Conservation (phyloP, 1,284 basidiomycete genomes). For the Tylopilus sp. region DNA sequence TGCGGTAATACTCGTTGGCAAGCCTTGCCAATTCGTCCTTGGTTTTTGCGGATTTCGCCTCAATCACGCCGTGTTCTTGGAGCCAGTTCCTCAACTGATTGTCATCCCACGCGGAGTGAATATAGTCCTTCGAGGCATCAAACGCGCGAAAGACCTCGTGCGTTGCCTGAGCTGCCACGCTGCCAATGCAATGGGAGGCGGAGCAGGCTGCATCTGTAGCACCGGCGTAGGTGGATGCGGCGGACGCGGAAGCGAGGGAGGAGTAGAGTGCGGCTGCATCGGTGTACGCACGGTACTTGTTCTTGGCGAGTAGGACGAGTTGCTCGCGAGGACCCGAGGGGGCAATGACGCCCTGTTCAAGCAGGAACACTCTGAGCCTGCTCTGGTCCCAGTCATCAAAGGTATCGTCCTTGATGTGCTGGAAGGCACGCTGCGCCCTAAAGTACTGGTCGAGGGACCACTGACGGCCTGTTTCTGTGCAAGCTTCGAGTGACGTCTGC, state of each 20-base stretch:
- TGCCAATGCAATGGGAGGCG: conserved; percentile 44
- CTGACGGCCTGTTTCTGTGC: conserved; percentile 22
- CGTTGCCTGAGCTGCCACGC: conserved; percentile 48
- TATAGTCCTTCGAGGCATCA: conserved; percentile 79
- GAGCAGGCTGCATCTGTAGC: conserved; percentile 35
- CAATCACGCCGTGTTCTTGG: conserved; percentile 68
- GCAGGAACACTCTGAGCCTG: conserved; percentile 75
- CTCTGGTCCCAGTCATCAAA: conserved; percentile 82
- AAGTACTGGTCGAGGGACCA: conserved; percentile 63
- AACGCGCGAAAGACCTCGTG: conserved; percentile 54
- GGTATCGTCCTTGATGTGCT: conserved; percentile 49
- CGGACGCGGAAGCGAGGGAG: conserved; percentile 50
- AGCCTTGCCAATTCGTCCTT: conserved; percentile 66
- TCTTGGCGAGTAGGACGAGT: conserved; percentile 73
- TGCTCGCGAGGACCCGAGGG: conserved; percentile 78
- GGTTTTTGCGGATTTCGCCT: conserved; percentile 59
- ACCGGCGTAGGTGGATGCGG: conserved; percentile 49
- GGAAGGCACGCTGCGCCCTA: conserved; percentile 64
- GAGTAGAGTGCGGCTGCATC: conserved; percentile 52
- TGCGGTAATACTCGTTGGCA: conserved; percentile 69
- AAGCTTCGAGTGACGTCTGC: conserved; percentile 37
- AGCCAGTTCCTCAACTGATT: conserved; percentile 67
- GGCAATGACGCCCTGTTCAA: conserved; percentile 81
- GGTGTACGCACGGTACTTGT: conserved; percentile 59
- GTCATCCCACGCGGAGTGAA: conserved; percentile 88